Conservation (phyloP, 306 rosid genomes). For the apple (Malus domestica) region DNA sequence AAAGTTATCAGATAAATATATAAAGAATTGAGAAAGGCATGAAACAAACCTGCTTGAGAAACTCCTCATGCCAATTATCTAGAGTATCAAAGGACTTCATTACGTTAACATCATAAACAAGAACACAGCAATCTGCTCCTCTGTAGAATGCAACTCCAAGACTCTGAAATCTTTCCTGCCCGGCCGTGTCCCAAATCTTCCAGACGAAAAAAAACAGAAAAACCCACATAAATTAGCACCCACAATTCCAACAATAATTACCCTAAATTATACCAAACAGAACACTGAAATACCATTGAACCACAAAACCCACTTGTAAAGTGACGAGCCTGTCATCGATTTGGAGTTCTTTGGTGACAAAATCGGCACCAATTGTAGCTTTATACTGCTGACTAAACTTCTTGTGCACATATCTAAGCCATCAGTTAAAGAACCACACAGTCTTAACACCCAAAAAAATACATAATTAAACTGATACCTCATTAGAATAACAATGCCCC, state of each 20-base stretch:
- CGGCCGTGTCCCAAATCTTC: slow-evolving; percentile 98
- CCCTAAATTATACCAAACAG: neutral
- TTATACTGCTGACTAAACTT: slow-evolving; percentile 96
- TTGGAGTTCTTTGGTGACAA: slow-evolving; percentile 93
- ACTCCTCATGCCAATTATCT: slow-evolving; percentile 94
- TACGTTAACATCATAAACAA: slow-evolving; percentile 83
- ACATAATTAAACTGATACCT: neutral
- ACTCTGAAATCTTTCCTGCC: slow-evolving; percentile 95
- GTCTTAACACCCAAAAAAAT: slow-evolving; percentile 5
- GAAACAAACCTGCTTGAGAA: slow-evolving; percentile 71
- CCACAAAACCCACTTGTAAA: slow-evolving; percentile 70
- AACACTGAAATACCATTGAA: slow-evolving; percentile 29
- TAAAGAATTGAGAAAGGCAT: slow-evolving; percentile 4
- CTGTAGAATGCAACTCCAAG: slow-evolving; percentile 91
- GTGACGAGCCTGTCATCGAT: slow-evolving; percentile 91
- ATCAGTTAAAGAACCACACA: slow-evolving; percentile 39
- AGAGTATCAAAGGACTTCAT: slow-evolving; percentile 90
- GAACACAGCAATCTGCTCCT: slow-evolving; percentile 93
- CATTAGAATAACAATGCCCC: neutral
- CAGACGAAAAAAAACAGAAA: slow-evolving; percentile 1
- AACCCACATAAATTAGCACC: neutral
- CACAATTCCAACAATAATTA: neutral
- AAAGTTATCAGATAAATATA: neutral
- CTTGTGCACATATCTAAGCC: slow-evolving; percentile 80
- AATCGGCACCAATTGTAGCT: slow-evolving; percentile 98